Conservation (phyloP, 441 rosid genomes). For the Pelargonium australe region DNA sequence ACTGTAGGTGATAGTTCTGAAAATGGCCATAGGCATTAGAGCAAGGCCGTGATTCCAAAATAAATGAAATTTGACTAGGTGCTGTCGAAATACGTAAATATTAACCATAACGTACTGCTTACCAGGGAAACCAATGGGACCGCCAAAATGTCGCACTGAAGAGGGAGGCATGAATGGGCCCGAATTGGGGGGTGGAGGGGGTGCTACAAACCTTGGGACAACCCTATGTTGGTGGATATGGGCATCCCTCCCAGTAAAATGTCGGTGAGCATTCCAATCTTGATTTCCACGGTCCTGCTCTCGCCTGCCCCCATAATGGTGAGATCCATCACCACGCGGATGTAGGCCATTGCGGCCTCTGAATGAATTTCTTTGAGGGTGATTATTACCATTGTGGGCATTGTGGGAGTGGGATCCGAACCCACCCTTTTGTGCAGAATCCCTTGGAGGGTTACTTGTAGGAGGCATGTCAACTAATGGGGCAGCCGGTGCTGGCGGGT, state of each 20-base stretch:
- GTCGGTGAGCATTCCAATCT: slow-evolving; percentile 52
- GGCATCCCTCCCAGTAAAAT: slow-evolving; percentile 54
- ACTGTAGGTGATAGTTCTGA: slow-evolving; percentile 45
- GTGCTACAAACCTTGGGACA: slow-evolving; percentile 40
- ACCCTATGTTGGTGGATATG: slow-evolving; percentile 57
- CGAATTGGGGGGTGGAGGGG: slow-evolving; percentile 40
- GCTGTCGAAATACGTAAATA: slow-evolving; percentile 12
- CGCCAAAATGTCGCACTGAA: slow-evolving; percentile 42
- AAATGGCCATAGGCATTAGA: slow-evolving; percentile 23
- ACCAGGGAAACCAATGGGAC: slow-evolving; percentile 63
- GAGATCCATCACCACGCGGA: slow-evolving; percentile 53
- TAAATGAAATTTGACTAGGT: not conserved
- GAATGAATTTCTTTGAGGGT: slow-evolving; percentile 40
- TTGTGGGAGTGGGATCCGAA: slow-evolving; percentile 22
- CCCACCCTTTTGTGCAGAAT: slow-evolving; percentile 38
- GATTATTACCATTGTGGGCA: slow-evolving; percentile 40
- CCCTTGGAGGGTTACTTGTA: slow-evolving; percentile 45
- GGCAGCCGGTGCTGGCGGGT: slow-evolving; percentile 34
- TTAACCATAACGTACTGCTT: slow-evolving; percentile 23
- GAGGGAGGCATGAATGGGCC: slow-evolving; percentile 45
- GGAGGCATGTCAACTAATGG: slow-evolving; percentile 30
- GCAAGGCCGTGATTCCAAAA: slow-evolving; percentile 12
- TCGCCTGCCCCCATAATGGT: slow-evolving; percentile 51
- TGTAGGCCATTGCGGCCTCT: slow-evolving; percentile 47
- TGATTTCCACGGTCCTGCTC: slow-evolving; percentile 70